Evolutionary conservation across 768 basidiomycete genomes (phyloP), one percentile per base, ranked within the genome.

Genomic region (Calocera viscosa): DNA sequence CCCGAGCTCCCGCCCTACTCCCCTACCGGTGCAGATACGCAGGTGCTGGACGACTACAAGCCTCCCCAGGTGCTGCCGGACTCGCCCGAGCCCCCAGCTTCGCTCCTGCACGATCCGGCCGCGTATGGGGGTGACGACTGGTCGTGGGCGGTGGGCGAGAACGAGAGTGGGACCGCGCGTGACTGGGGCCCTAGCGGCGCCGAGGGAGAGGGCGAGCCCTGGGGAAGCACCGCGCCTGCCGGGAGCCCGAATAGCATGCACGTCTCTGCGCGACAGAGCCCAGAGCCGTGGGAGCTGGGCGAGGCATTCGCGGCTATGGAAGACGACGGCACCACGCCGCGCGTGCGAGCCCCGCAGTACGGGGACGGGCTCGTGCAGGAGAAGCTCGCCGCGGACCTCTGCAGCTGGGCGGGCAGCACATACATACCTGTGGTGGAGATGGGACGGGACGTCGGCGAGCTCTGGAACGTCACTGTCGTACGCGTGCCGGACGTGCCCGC

Each of bases 401-500:
- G 53, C 53, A 30, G 14, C 30, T 60, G 53, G 53, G 7, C 26
- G 26, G 30, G 53, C 26, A 49, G 24, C 11, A 49, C 49, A 8
- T 60, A 60, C 30, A 26, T 60, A 2, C 53, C 53, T 19, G 14
- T 22, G 7, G 53, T 60, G 14, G 53, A 60, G 2, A 16, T 16
- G 16, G 53, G 53, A 7, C 24, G 53, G 14, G 53, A 60, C 53
- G 30, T 60, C 24, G 53, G 53, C 53, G 53, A 60, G 53, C 53
- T 60, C 14, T 60, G 53, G 53, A 60, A 60, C 53, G 30, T 60
- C 53, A 60, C 53, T 5, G 53, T 60, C 30, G 53, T 60, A 7
- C 24, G 53, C 11, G 30, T 60, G 7, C 53, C 53, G 14, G 53
- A 60, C 53, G 26, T 30, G 26, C 53, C 53, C 5, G 5, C 30